Percentiles rank a stretch among this genome's conserved stretches.
Evolutionary conservation across 768 basidiomycete species (phyloP).

Genomic region (Trametes sanguinea): DNA sequence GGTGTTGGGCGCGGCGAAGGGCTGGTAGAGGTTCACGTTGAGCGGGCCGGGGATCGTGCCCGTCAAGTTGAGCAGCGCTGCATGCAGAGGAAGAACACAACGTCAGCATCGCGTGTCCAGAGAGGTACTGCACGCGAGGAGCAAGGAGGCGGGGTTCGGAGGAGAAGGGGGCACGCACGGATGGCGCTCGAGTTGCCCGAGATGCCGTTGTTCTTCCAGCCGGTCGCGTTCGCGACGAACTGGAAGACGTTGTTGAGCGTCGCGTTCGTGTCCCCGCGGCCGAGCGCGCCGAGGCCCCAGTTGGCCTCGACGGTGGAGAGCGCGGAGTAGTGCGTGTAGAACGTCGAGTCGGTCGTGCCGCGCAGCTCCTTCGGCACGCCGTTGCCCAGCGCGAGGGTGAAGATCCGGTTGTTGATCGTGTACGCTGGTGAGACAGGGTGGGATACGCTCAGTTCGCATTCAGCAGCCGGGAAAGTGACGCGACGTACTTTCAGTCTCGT

Average conservation of each 20-base stretch:
- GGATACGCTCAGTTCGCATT: too few species aligned
- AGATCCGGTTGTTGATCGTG: constrained; percentile 49
- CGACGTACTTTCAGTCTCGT: constrained; percentile 47
- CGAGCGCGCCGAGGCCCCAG: constrained; percentile 62
- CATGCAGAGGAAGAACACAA: not conserved
- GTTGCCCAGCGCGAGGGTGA: constrained; percentile 45
- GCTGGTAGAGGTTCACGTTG: constrained; percentile 42
- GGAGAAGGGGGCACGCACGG: constrained; percentile 16
- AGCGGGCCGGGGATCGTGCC: constrained; percentile 46
- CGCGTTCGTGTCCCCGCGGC: constrained; percentile 57
- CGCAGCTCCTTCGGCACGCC: constrained; percentile 44
- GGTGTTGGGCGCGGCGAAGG: constrained; percentile 47
- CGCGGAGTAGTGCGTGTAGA: constrained; percentile 63
- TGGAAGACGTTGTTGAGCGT: constrained; percentile 52
- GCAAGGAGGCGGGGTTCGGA: constrained; percentile 18
- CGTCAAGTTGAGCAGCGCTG: constrained; percentile 43
- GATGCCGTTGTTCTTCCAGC: constrained; percentile 44
- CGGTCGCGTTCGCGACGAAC: constrained; percentile 49
- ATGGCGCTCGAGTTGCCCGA: constrained; percentile 27
- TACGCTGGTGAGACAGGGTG: constrained; percentile 19
- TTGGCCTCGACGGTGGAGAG: constrained; percentile 60
- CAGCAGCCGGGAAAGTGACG: not conserved
- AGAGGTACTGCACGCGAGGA: not conserved
- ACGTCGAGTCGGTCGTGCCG: constrained; percentile 51
- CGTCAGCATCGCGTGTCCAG: too few species aligned